These are phyloP conservation scores for Parmelia sp. DNA, from an alignment of 495 filamentous ascomycete genomes.

Conservation along the genomic window DNA sequence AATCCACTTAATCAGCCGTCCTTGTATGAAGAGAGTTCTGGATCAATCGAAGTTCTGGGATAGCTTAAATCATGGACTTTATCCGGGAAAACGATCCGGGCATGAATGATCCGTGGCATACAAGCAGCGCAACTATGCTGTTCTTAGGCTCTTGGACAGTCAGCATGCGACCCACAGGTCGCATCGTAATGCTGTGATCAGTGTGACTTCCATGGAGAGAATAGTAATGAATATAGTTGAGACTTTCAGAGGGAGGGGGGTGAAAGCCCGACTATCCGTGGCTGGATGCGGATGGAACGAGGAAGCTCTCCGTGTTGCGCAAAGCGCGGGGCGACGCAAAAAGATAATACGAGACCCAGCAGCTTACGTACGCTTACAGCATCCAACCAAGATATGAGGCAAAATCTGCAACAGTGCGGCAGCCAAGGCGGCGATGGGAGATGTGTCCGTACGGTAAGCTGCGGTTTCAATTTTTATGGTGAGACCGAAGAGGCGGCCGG, in stretches of 20 bases:
- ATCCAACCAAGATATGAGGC: not conserved
- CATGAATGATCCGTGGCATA: not conserved
- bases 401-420: slow-evolving; percentile 3
- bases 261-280: not conserved
- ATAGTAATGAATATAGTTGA: not conserved
- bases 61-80: not conserved
- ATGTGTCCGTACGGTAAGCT: slow-evolving; percentile 10
- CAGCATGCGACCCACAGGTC: not conserved
- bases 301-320: slow-evolving; percentile 3
- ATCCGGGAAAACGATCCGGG: not conserved
- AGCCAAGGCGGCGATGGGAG: slow-evolving; percentile 6
- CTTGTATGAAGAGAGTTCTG: not conserved
- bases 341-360: slow-evolving; percentile 1
- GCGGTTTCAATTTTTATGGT: slow-evolving; percentile 14
- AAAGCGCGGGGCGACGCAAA: not conserved
- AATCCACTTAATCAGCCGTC: not conserved
- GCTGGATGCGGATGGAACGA: not conserved
- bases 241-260: too few relatives aligned
- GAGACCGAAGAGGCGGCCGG: slow-evolving; percentile 15
- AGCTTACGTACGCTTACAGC: slow-evolving; percentile 5
- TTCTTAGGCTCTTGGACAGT: not conserved
- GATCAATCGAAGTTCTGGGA: not conserved
- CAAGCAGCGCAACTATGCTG: not conserved
- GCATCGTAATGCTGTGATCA: not conserved
- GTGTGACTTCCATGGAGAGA: not conserved